Evolutionary conservation across 2,329 filamentous ascomycete genomes (phyloP).

Genomic region (Didymella keratinophila): DNA sequence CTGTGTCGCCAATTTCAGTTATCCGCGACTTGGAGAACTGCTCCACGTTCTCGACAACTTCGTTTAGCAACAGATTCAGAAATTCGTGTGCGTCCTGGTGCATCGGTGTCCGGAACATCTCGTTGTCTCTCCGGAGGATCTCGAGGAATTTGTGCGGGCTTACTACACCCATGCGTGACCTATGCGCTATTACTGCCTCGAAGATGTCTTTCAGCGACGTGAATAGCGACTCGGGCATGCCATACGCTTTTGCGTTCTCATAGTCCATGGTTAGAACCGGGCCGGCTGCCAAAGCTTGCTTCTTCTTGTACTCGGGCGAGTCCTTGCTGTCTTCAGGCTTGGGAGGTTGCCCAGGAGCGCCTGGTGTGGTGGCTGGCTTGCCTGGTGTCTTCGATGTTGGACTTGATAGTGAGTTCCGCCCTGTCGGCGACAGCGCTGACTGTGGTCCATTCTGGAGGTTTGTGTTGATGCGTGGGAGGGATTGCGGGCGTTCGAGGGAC

Average conservation of each 20-base stretch:
- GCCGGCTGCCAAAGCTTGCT: conserved; percentile 85
- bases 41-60: conserved; percentile 94
- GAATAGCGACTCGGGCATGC: conserved; percentile 94
- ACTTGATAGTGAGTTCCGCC: conserved; percentile 51
- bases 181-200: conserved; percentile 82
- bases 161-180: conserved; percentile 84
- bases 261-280: conserved; percentile 86
- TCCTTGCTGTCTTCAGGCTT: conserved; percentile 93
- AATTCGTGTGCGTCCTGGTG: conserved; percentile 99
- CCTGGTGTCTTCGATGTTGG: conserved; percentile 44
- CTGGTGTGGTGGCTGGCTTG: conserved; percentile 53
- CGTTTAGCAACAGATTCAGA: conserved; percentile 91
- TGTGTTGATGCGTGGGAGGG: conserved; percentile 51
- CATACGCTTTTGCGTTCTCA: conserved; percentile 80
- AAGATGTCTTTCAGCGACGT: conserved; percentile 97
- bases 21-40: conserved; percentile 75
- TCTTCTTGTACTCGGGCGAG: conserved; percentile 97
- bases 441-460: conserved; percentile 48
- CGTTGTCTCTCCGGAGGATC: conserved; percentile 91
- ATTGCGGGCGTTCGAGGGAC: conserved; percentile 66
- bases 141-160: conserved; percentile 94
- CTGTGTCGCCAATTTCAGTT: conserved; percentile 44
- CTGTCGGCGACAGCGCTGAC: conserved; percentile 63
- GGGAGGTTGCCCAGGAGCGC: conserved; percentile 62
- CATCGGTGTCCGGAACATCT: conserved; percentile 97